Evolutionary conservation across 495 filamentous ascomycete species (phyloP).

Genomic region (Podospora sp.): DNA sequence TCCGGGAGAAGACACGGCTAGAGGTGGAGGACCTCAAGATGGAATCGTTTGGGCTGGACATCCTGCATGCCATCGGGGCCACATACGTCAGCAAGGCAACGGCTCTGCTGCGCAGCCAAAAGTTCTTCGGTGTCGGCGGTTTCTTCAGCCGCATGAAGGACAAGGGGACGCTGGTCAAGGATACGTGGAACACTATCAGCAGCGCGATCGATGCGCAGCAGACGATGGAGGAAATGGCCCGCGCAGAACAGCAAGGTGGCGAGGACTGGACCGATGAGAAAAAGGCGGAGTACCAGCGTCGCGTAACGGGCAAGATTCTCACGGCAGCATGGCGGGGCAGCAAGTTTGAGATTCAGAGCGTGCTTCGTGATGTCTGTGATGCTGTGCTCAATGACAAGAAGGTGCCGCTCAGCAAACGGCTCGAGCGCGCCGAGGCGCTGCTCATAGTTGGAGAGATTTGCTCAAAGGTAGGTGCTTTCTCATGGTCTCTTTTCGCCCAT

Average conservation of each 20-base stretch:
- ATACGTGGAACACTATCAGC: constrained; percentile 96
- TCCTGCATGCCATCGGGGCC: constrained; percentile 89
- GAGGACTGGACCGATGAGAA: constrained; percentile 99
- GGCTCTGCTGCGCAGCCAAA: constrained; percentile 88
- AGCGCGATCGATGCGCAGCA: constrained; percentile 98
- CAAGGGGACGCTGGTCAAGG: constrained; percentile 93
- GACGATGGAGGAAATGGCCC: constrained; percentile 99
- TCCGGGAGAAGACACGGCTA: constrained; percentile 89
- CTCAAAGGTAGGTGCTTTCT: constrained; percentile 64
- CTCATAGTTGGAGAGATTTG: constrained; percentile 87
- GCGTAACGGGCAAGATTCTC: constrained; percentile 97
- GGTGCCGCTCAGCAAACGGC: constrained; percentile 77
- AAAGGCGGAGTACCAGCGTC: constrained; percentile 92
- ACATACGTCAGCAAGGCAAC: constrained; percentile 88
- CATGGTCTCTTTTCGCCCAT: constrained; percentile 5
- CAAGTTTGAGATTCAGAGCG: constrained; percentile 97
- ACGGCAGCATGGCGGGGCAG: constrained; percentile 95
- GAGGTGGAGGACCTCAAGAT: constrained; percentile 99
- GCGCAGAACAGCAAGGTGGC: constrained; percentile 89
- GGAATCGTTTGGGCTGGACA: constrained; percentile 97
- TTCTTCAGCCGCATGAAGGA: constrained; percentile 95
- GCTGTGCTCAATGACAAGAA: constrained; percentile 72
- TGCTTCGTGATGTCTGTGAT: constrained; percentile 85
- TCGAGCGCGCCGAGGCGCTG: constrained; percentile 89
- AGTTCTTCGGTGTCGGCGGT: constrained; percentile 92